phyloP scores from a whole-genome alignment of 148 eudicot genomes.

The Beta vulgaris region DNA sequence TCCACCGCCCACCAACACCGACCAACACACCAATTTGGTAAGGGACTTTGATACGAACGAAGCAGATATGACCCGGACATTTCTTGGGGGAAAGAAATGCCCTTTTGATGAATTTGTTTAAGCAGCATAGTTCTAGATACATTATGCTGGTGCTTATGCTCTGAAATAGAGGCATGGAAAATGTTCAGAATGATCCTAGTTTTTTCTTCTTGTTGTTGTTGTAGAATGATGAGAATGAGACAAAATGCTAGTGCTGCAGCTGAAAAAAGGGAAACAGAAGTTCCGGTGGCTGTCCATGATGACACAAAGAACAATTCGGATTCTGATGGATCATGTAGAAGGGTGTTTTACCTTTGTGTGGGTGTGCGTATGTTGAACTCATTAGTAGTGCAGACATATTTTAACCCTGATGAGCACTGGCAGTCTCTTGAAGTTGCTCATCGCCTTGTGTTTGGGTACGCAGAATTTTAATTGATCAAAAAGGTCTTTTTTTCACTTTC shows the following conservation, averaged over 20 bases:
- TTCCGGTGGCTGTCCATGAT: constrained; percentile 16
- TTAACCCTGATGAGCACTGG: constrained; percentile 98
- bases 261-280: constrained; percentile 11
- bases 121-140: too few species aligned
- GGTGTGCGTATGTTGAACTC: constrained; percentile 54
- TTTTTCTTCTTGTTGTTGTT: too few species aligned
- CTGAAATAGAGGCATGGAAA: too few species aligned
- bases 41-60: too few species aligned
- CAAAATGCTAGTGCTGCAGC: constrained; percentile 26
- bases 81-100: too few species aligned
- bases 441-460: constrained; percentile 75
- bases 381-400: constrained; percentile 79
- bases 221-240: constrained; percentile 52
- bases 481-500: background rate
- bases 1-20: too few species aligned
- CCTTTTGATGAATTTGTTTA: too few species aligned
- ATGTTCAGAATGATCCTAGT: too few species aligned
- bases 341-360: constrained; percentile 53
- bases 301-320: constrained; percentile 20
- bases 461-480: background rate
- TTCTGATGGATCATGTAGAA: constrained; percentile 37
- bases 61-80: too few species aligned
- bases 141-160: too few species aligned
- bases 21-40: too few species aligned
- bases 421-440: constrained; percentile 95